A percentile compares a stretch with the other conserved stretches of the same genome.
Conservation (phyloP, 441 rosid genomes). For the Populus trichocarpa region DNA sequence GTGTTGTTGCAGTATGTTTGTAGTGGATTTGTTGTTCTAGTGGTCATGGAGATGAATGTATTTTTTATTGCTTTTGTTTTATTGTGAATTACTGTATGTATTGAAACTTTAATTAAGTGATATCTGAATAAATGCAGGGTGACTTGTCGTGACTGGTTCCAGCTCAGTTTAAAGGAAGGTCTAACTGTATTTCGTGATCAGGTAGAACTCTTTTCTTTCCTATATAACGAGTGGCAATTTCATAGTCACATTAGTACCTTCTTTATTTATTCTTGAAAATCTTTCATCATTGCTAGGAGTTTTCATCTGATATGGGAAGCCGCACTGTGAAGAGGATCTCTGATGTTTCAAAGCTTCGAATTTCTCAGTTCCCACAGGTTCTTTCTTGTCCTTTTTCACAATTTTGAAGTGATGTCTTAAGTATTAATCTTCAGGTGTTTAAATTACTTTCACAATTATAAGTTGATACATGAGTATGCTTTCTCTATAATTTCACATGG, state of each 20-base stretch:
- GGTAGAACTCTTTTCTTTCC: conserved; percentile 32
- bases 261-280: conserved; percentile 4
- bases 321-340: conserved; percentile 91
- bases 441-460: too few species aligned
- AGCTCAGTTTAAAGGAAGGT: conserved; percentile 98
- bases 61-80: not conserved
- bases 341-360: conserved; percentile 92
- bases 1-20: not conserved
- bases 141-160: conserved; percentile 99
- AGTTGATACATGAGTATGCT: not conserved
- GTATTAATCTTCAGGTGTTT: not conserved
- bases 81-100: not conserved
- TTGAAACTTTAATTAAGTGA: conserved; percentile 2
- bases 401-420: not conserved
- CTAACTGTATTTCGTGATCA: conserved; percentile 98
- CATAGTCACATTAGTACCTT: not conserved
- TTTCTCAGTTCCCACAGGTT: conserved; percentile 92
- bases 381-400: conserved; percentile 7
- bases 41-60: not conserved
- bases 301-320: conserved; percentile 99
- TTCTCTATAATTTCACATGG: not conserved
- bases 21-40: not conserved
- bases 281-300: conserved; percentile 49
- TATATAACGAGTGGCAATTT: conserved; percentile 4
- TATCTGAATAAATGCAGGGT: conserved; percentile 53